Base-by-base conservation (phyloP, 176 grass and related monocot genomes). In the Pharus latifolius region DNA sequence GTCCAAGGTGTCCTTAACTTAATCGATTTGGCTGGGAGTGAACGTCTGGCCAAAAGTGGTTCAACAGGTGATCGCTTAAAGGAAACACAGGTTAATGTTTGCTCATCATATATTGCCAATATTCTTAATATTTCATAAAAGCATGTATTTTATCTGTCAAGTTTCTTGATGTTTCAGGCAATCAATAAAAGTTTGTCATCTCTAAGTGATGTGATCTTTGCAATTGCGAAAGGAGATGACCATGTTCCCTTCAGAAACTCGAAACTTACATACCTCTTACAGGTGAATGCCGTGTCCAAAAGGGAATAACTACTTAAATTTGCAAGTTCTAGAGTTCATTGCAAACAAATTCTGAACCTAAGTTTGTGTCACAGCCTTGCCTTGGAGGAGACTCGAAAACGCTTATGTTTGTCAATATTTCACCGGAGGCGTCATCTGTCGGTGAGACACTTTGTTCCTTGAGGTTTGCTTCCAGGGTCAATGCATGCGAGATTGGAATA, bases 11-110 rank as follows among this genome's bases (percentile, higher is more conserved):
- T 94, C 4, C 75, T 99, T 40, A 99, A 99, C 57, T 61, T 99
- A 37, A 99, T 99, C 32, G 96, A 99, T 81, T 80, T 99, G 55
- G 96, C 96, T n/a, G 96, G 96, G 41, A 99, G 96, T 27, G 96
- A 99, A 28, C 90, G 96, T 6, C 84, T 99, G 20, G 87, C 82
- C 64, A 99, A 88, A 81, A 99, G 96, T 57, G 96, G 96, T 15
- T 79, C 84, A 10, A 95, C 87, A 3, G 90, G 96, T 3, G 96
- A 99, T 41, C 90, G 96, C 6, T 77, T 99, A 10, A 99, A 99
- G 49, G 96, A 99, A 75, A 95, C 96, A 54, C 90, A 91, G 85
- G 96, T 95, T 38, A 62, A 67, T 70, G 30, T 40, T 73, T 25
- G 2, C 19, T 43, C 27, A 34, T 62, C 15, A 41, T 15, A 58